phyloP scores from a whole-genome alignment of 78 protist genomes.

The Dictyostelium purpureum region DNA sequence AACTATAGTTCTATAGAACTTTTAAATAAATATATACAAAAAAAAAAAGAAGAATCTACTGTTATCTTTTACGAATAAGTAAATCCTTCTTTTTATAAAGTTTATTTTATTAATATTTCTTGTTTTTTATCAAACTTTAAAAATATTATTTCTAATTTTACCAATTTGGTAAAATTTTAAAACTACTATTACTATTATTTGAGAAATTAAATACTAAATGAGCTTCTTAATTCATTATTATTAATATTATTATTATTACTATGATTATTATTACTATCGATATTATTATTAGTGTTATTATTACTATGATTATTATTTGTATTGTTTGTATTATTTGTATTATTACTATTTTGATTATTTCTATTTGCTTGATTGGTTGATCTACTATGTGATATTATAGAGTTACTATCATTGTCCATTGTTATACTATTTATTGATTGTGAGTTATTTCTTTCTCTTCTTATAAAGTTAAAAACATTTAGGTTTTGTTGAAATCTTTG shows the following conservation, averaged over 20 bases:
- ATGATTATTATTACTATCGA: neutral
- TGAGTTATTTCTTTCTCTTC: neutral
- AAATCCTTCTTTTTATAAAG: no score
- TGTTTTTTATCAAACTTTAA: no score
- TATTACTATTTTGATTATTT: neutral
- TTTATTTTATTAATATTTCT: no score
- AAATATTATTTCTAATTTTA: no score
- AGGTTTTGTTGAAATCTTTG: constrained; percentile 14
- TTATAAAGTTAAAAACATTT: neutral
- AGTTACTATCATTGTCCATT: neutral
- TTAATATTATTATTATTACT: neutral
- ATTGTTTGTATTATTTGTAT: neutral
- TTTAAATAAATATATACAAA: no score
- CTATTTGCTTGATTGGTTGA: neutral
- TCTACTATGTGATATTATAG: neutral
- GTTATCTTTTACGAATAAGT: no score
- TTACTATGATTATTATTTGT: neutral
- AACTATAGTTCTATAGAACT: no score
- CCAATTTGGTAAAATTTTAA: no score
- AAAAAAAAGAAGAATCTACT: no score
- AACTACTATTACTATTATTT: no score
- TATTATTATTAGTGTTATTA: no score
- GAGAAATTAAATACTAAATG: neutral
- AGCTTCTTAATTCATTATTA: neutral
- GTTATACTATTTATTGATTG: neutral